Conservation (phyloP, 768 basidiomycete species). For the Auricularia auricula-judae region DNA sequence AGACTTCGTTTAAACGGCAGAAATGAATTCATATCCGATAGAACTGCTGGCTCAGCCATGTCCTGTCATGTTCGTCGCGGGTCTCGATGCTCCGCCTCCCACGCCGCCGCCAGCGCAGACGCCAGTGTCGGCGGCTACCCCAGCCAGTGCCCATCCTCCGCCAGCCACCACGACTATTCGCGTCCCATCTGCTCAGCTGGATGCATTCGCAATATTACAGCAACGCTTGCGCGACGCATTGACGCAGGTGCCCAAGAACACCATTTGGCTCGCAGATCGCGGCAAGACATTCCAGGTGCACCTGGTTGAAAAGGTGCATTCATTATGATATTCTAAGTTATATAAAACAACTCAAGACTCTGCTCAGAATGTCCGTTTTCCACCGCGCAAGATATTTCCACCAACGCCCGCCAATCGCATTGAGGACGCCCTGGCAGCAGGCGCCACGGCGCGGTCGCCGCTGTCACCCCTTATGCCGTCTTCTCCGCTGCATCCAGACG, state of each 20-base stretch:
- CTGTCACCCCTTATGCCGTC: constrained; percentile 84
- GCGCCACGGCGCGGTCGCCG: constrained; percentile 57
- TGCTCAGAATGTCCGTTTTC: constrained; percentile 59
- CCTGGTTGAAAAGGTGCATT: constrained; percentile 65
- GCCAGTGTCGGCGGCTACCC: constrained; percentile 11
- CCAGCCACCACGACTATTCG: constrained; percentile 15
- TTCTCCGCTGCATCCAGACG: constrained; percentile 89
- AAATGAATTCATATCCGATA: constrained; percentile 87
- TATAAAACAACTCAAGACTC: too few relatives aligned
- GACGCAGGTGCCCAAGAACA: constrained; percentile 31
- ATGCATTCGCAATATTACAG: constrained; percentile 51
- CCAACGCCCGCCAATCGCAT: constrained; percentile 40
- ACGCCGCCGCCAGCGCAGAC: constrained; percentile 9
- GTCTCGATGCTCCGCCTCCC: constrained; percentile 38
- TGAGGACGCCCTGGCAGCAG: constrained; percentile 27
- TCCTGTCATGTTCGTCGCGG: constrained; percentile 93
- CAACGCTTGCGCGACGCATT: constrained; percentile 60
- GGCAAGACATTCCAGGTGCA: constrained; percentile 65
- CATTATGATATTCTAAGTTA: background rate
- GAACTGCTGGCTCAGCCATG: constrained; percentile 83
- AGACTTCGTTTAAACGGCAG: too few relatives aligned
- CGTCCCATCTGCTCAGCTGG: constrained; percentile 27
- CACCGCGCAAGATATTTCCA: constrained; percentile 65
- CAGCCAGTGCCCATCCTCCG: constrained; percentile 13
- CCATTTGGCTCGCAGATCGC: constrained; percentile 38